Evolutionary conservation across 1,284 basidiomycete genomes (phyloP), one percentile per base, ranked within the genome.

Genomic region (Lignosus rhinocerotis): DNA sequence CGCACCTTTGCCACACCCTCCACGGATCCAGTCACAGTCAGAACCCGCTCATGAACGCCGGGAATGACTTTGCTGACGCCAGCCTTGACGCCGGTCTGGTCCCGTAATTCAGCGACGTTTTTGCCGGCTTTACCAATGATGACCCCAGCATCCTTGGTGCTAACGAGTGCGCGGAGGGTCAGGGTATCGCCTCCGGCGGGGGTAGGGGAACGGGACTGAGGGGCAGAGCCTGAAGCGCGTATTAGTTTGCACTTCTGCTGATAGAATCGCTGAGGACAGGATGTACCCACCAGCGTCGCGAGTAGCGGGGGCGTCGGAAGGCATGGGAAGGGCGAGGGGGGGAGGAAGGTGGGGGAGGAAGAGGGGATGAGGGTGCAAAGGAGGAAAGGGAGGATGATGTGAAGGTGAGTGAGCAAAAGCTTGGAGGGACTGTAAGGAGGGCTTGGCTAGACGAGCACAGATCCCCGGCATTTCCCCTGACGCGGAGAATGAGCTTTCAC

Each of bases 21-120:
- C 68, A 96, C 88, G 53, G 92, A 86, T 61, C 96, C 96, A 61
- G 86, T 90, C 74, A 98, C 92, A 70, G 91, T 94, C 72, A 99
- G 87, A 69, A 98, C 94, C 68, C 96, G 92, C 78, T 99, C 96
- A 75, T 97, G 94, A 62, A 99, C 94, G 67, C 96, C 96, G 56
- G 88, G 88, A 61, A 97, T 94, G 79, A 98, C 96, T 78, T 98
- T 98, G 84, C 90, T 94, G 73, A 99, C 96, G 71, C 96, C 96
- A 60, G 96, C 96, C 80, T 96, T 98, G 78, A 97, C 95, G 67
- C 93, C 94, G 49, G 95, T 97, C 72, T 92, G 87, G 69, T 96
- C 93, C 64, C 96, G 87, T 67, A 99, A 85, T 76, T 95, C 92
- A 64, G 96, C 96, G 70, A 98, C 96, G 72, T 98, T 98, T 80